Evolutionary conservation across 1,284 basidiomycete genomes (phyloP).

Genomic region (Malassezia psittaci): DNA sequence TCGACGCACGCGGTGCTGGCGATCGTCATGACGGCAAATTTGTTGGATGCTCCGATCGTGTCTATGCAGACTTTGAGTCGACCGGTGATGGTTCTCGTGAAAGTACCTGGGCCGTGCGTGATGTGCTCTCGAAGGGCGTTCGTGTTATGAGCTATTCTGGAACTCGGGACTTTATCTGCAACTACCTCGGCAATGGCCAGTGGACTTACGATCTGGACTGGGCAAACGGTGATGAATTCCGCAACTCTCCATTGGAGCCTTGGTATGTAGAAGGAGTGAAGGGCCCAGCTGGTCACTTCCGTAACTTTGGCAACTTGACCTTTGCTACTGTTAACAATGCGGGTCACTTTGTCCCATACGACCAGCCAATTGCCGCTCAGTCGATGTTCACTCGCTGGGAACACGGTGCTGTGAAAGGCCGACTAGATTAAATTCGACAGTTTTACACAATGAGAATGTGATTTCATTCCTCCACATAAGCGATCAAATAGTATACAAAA

Average conservation of each 20-base stretch:
- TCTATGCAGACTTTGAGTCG: slow-evolving; percentile 34
- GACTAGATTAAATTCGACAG: slow-evolving; percentile 2
- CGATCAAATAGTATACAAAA: not conserved
- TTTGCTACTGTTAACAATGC: slow-evolving; percentile 33
- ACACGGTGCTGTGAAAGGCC: slow-evolving; percentile 15
- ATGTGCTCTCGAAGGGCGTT: slow-evolving; percentile 25
- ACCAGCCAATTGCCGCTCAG: slow-evolving; percentile 31
- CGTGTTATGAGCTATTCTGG: slow-evolving; percentile 40
- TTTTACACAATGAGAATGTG: not conserved
- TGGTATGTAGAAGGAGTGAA: slow-evolving; percentile 24
- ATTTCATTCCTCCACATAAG: not conserved
- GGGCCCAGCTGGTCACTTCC: slow-evolving; percentile 26
- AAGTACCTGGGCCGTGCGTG: slow-evolving; percentile 36
- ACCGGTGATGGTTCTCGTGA: slow-evolving; percentile 41
- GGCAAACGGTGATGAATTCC: slow-evolving; percentile 26
- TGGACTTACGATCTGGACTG: slow-evolving; percentile 38
- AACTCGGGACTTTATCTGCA: slow-evolving; percentile 41
- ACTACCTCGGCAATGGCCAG: slow-evolving; percentile 33
- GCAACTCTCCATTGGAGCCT: slow-evolving; percentile 18
- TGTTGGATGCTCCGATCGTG: slow-evolving; percentile 39
- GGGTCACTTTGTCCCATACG: slow-evolving; percentile 45
- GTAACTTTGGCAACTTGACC: slow-evolving; percentile 25
- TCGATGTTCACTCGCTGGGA: slow-evolving; percentile 40
- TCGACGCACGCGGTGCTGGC: slow-evolving; percentile 33
- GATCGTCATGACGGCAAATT: slow-evolving; percentile 42